Evolutionary conservation across 768 basidiomycete species (phyloP).

Genomic region (Collybia mongolica): DNA sequence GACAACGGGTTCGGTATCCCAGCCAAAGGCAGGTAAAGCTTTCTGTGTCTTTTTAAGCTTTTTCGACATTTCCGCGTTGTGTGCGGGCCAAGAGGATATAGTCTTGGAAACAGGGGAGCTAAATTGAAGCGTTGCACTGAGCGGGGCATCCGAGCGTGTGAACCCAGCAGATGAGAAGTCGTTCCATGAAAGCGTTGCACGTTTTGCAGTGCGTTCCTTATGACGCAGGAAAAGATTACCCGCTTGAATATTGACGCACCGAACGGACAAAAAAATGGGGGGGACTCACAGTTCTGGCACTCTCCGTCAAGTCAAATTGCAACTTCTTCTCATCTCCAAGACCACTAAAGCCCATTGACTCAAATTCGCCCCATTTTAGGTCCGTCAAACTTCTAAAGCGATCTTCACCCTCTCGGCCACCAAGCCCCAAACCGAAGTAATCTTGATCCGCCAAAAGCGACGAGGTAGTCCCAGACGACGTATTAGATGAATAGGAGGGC

Average conservation of each 20-base stretch:
- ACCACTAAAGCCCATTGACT: constrained; percentile 74
- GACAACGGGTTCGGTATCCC: constrained; percentile 86
- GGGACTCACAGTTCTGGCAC: constrained; percentile 60
- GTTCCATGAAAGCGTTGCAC: constrained; percentile 84
- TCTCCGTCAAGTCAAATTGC: constrained; percentile 91
- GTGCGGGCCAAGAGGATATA: constrained; percentile 72
- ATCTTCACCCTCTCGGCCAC: constrained; percentile 52
- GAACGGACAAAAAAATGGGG: constrained; percentile 1
- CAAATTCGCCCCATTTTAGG: constrained; percentile 91
- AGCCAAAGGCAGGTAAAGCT: constrained; percentile 81
- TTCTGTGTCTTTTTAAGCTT: constrained; percentile 87
- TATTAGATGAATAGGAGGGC: constrained; percentile 43
- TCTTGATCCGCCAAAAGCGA: constrained; percentile 31
- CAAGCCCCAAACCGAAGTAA: constrained; percentile 33
- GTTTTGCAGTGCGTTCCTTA: constrained; percentile 68
- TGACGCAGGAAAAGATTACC: background rate
- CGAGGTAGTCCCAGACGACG: constrained; percentile 28
- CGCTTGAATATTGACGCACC: background rate
- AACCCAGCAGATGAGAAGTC: constrained; percentile 89
- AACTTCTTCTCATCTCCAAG: constrained; percentile 67
- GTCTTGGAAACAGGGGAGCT: constrained; percentile 41
- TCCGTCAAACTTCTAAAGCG: constrained; percentile 82
- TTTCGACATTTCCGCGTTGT: constrained; percentile 68
- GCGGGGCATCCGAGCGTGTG: constrained; percentile 70
- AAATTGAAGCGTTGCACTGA: constrained; percentile 85